Conservation (phyloP, 306 rosid species). For the Betula pendula region DNA sequence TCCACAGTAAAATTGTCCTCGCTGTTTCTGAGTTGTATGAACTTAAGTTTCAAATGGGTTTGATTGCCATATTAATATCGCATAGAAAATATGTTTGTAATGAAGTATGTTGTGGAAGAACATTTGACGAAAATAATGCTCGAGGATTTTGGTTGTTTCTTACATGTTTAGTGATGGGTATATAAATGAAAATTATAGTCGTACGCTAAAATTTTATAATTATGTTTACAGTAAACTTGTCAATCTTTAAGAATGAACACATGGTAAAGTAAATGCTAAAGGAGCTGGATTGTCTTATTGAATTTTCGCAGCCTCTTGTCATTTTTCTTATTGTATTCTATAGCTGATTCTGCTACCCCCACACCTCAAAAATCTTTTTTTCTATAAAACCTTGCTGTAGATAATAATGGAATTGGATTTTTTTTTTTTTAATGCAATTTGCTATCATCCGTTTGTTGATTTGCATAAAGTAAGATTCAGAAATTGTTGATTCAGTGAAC, state of each 20-base stretch:
- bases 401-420: slow-evolving; percentile 4
- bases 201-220: neutral
- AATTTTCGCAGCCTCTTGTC: neutral
- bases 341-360: neutral
- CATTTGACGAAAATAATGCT: slow-evolving; percentile 1
- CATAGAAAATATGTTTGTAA: slow-evolving; percentile 7
- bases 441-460: neutral
- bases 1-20: neutral
- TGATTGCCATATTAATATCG: slow-evolving; percentile 13
- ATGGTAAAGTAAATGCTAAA: no score
- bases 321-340: neutral
- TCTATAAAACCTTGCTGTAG: neutral
- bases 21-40: slow-evolving; percentile 3
- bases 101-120: slow-evolving; percentile 12
- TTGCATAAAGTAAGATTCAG: neutral
- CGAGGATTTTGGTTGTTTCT: slow-evolving; percentile 5
- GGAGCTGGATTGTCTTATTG: neutral
- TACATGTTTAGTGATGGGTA: neutral
- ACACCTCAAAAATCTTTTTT: neutral
- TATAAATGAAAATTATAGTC: neutral
- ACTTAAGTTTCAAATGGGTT: slow-evolving; percentile 11
- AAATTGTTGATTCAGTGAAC: neutral
- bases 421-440: neutral
- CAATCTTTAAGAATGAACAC: neutral
- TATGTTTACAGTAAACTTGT: no score